phyloP scores from a whole-genome alignment of 2,329 filamentous ascomycete genomes.

The Ophiostoma australiae region DNA sequence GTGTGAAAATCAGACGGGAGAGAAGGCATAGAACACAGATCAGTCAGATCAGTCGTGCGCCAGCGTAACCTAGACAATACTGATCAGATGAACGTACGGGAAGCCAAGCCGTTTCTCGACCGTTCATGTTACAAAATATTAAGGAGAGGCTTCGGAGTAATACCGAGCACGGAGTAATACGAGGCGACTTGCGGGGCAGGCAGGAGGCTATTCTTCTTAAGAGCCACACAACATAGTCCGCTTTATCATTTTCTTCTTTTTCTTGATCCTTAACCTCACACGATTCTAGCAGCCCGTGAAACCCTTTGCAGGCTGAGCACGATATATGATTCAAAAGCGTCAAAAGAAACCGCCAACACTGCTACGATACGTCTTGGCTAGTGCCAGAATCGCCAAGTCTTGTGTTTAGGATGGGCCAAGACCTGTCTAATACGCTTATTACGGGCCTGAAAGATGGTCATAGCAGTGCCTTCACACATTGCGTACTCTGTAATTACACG shows the following conservation, averaged over 20 bases:
- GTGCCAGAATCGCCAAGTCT: not conserved
- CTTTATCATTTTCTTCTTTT: not conserved
- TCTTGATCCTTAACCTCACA: not conserved
- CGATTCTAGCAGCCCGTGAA: not conserved
- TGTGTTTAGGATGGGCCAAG: not conserved
- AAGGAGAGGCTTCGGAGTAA: not conserved
- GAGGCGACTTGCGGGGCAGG: not conserved
- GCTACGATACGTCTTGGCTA: slow-evolving; percentile 6
- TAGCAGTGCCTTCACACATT: not conserved
- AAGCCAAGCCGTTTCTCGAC: not conserved
- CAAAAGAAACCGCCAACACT: slow-evolving; percentile 1
- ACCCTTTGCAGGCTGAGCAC: not conserved
- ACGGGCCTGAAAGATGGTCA: not conserved
- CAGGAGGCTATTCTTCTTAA: not conserved
- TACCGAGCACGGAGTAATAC: not conserved
- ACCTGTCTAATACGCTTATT: not conserved
- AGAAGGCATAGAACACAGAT: not conserved
- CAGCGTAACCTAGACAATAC: not conserved
- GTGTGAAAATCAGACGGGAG: not conserved
- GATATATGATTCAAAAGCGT: not conserved
- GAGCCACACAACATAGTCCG: not conserved
- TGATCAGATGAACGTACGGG: not conserved
- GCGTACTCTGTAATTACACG: not conserved
- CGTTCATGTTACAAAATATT: not conserved
- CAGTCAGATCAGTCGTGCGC: not conserved